A percentile compares a stretch with the other conserved stretches of the same genome.
These are phyloP conservation scores for Lanmaoa pseudosensibilis DNA, from an alignment of 768 basidiomycete genomes.

Conservation along the genomic window DNA sequence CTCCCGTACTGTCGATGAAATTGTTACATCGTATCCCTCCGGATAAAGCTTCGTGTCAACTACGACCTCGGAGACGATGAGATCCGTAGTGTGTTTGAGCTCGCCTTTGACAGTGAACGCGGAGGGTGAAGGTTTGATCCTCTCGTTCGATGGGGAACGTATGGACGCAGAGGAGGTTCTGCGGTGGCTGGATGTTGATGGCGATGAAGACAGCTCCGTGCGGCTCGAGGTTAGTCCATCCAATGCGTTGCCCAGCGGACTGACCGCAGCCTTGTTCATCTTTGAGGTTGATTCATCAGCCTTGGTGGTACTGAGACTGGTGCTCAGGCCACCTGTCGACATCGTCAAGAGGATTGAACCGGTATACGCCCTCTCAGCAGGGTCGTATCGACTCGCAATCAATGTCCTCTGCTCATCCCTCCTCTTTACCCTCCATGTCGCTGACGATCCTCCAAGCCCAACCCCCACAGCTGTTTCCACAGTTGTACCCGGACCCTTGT, in stretches of 20 bases:
- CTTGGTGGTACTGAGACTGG: conserved; percentile 17
- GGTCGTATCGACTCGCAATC: conserved; percentile 53
- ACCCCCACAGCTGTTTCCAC: conserved; percentile 37
- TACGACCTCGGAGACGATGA: conserved; percentile 76
- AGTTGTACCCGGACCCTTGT: conserved; percentile 32
- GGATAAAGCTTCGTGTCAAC: conserved; percentile 82
- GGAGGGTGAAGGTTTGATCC: conserved; percentile 40
- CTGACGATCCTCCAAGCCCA: conserved; percentile 30
- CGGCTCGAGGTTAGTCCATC: conserved; percentile 15
- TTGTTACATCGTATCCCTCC: conserved; percentile 61
- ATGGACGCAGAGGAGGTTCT: conserved; percentile 26
- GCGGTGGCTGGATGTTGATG: conserved; percentile 20
- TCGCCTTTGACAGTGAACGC: conserved; percentile 65
- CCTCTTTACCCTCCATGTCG: conserved; percentile 56
- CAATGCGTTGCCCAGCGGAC: conserved; percentile 16
- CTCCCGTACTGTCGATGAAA: conserved; percentile 46
- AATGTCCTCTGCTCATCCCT: conserved; percentile 60
- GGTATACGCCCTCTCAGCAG: conserved; percentile 51
- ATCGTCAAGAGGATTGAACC: conserved; percentile 48
- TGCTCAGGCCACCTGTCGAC: conserved; percentile 10
- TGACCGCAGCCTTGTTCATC: conserved; percentile 40
- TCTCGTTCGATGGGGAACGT: conserved; percentile 37
- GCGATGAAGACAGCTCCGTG: conserved; percentile 23
- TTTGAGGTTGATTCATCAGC: conserved; percentile 42
- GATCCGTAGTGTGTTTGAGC: conserved; percentile 60